Evolutionary conservation across 345 rosid genomes (phyloP), one percentile per base, ranked within the genome.

Genomic region (Balakata baccata): DNA sequence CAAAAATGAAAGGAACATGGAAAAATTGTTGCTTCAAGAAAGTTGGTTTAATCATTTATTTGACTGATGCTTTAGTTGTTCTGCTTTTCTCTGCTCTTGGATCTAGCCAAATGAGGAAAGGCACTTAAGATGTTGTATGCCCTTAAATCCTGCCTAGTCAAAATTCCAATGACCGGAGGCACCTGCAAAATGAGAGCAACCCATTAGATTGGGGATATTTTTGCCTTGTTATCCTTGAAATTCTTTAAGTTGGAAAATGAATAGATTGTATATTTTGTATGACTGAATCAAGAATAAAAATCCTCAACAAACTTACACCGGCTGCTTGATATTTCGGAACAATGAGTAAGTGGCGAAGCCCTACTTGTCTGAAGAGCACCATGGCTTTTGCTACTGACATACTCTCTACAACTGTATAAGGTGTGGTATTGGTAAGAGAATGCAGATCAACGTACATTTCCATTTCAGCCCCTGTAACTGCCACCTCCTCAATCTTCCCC

Each of bases 321-420:
- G 87, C 75, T 20, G 83, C 87, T 85, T 88, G 92, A 62, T 87
- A 88, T 77, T 84, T 92, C 23, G 97, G 96, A 49, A 92, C 87
- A 7, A 94, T 70, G 64, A 90, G 87, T 90, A 92, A 47, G 71
- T 94, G 98, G 5, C 98, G 78, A 11, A 89, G 93, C 38, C 92
- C 98, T 22, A 89, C 87, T 84, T 79, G 90, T 77, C 98, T 74
- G 85, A 92, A 94, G 22, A 92, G 86, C 72, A 94, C 92, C 84
- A 88, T 60, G 57, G 98, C 97, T 82, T 92, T 94, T n/a, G 93
- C 97, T 58, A 90, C 97, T 4, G 97, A 92, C 89, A 88, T 87
- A 85, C 87, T 90, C 75, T 92, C 97, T 84, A 89, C 74, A 64
- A 92, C 98, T 0, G 94, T 90, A 82, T 84, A 90, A 64, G 98